Base-by-base conservation (phyloP, 1,284 basidiomycete genomes). In the Malassezia dermatis region DNA sequence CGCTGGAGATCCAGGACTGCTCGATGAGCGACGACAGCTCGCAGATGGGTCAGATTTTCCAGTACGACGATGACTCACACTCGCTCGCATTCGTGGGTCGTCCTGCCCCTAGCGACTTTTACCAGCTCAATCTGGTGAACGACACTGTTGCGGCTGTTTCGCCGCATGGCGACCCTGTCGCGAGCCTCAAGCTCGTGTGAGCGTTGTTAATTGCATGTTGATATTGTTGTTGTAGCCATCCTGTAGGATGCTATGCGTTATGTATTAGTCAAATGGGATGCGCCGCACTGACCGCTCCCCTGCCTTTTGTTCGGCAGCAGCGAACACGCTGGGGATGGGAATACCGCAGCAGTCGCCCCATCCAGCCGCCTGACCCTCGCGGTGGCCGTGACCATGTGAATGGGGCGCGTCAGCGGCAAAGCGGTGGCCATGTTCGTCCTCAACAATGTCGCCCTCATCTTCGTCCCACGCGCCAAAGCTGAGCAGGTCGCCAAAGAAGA, bases 401-500 rank as follows among this genome's bases (percentile, higher is more conserved):
- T 32, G 31, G 3, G 23, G 13, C 24, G 34, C 57, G 12, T 53
- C 51, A 6, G 59, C 56, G 30, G 68, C 86, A 2, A 81, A 76
- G 2, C 27, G 41, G 73, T 88, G 82, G 0, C 79, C 80, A 70
- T 82, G 84, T 2, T 80, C 82, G 58, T 80, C 78, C 3, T 69
- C 65, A 42, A 73, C 54, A 1, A 40, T 27, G 62, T 75, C 63
- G 1, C 72, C 76, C 34, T 80, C 81, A 19, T 77, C 76, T 54
- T 74, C 72, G 7, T 56, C 68, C 23, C 58, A 54, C 17, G 83
- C 82, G 21, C 55, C 55, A 73, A 84, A 91, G 0, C 81, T 78
- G 4, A 96, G 78, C 35, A 96, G 77, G 5, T 83, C 84, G 15
- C 94, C 93, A 66, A 98, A 98, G 47, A 93, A 79, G 74, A 95